Base-by-base conservation (phyloP, 192 early-diverging fungal genomes). In the Backusella circina region DNA sequence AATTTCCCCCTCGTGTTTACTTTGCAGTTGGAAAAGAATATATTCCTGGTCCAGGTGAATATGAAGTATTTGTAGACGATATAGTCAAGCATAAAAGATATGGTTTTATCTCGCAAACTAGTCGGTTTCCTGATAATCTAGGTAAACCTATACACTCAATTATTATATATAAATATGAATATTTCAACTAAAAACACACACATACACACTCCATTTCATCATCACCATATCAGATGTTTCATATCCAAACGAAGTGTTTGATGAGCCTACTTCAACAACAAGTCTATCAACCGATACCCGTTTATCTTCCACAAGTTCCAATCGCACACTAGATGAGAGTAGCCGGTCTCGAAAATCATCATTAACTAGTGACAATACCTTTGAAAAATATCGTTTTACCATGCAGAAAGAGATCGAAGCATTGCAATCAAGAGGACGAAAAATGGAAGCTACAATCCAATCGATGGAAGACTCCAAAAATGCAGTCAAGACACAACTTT, bases 1-100 rank as follows among this genome's bases (percentile, higher is more conserved):
- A 21, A 28, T 61, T 61, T 26, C 54, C 54, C 54, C 54, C 54
- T 66, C 50, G 23, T 37, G 21, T 54, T 57, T 65, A 32, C 36
- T 33, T 21, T 54, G 30, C 32, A 75, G 74, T 35, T 38, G 74
- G 33, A 30, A 75, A 75, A 75, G 74, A 75, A 3, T 75, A 75
- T 69, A 67, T 75, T 54, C 74, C 74, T 75, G 74, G 74, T 15
- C 74, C 74, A 51, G 74, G 74, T 35, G 74, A 75, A 75, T 75
- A 75, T n/a, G 50, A 75, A 51, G 66, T 75, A 7, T n/a, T 47
- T 33, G 65, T 32, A 13, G 67, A 75, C 15, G 74, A 75, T 18
- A 36, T 51, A 15, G 38, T 26, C 13, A 33, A 47, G 12, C 39
- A 50, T 26, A 68, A 68, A 13, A 21, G 74, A 67, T 57, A 44